phyloP scores from a whole-genome alignment of 2,329 filamentous ascomycete genomes.

The Pyrenophora teres region DNA sequence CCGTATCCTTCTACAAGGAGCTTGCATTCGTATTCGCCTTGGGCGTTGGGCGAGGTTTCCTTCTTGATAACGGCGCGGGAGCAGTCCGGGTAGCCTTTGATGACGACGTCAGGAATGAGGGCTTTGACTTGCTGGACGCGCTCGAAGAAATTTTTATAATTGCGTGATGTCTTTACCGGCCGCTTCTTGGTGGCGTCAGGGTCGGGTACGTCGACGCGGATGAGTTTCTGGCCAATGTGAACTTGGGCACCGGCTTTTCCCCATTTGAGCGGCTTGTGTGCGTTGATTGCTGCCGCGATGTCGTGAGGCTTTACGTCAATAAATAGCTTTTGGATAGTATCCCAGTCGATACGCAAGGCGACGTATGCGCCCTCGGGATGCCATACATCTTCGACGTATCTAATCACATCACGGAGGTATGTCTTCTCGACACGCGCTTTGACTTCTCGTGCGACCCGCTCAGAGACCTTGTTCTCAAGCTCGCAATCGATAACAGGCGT shows the following conservation, averaged over 20 bases:
- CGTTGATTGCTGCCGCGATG: constrained; percentile 76
- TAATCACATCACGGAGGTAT: constrained; percentile 78
- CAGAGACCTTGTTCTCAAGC: constrained; percentile 73
- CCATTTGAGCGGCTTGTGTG: constrained; percentile 82
- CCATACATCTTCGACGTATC: constrained; percentile 87
- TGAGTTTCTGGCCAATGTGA: constrained; percentile 50
- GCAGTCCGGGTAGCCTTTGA: constrained; percentile 87
- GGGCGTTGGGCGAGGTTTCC: constrained; percentile 68
- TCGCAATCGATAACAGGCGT: constrained; percentile 92
- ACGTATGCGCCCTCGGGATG: constrained; percentile 75
- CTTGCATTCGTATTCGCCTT: constrained; percentile 60
- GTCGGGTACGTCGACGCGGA: constrained; percentile 74
- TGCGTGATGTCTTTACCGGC: constrained; percentile 36
- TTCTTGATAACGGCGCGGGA: constrained; percentile 87
- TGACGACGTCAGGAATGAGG: constrained; percentile 77
- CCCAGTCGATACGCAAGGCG: constrained; percentile 78
- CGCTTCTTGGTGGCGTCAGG: constrained; percentile 34
- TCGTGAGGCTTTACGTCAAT: constrained; percentile 76
- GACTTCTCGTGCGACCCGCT: constrained; percentile 83
- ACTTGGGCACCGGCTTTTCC: constrained; percentile 65
- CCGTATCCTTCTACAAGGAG: constrained; percentile 93
- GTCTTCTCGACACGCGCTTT: constrained; percentile 96
- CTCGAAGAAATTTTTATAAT: constrained; percentile 68
- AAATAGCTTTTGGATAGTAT: constrained; percentile 78
- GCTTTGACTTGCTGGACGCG: constrained; percentile 86